Evolutionary conservation across 2,329 filamentous ascomycete species (phyloP), one percentile per base, ranked within the genome.

Genomic region (Erysiphe pulchra): DNA sequence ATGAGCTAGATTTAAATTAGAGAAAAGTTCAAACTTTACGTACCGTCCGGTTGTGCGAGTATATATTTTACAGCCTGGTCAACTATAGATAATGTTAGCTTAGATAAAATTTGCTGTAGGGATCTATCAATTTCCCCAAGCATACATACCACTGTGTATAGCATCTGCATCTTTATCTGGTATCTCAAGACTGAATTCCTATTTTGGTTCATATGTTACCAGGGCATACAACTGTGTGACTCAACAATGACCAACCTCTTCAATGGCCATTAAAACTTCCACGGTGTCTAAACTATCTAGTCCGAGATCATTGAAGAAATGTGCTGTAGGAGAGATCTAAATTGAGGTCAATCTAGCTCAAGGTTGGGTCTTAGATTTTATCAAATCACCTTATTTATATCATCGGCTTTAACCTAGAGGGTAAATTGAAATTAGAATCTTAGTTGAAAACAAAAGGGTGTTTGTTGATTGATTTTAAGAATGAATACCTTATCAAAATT

Each of bases 191-290:
- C 77, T 74, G 60, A 77, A 75, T 59, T 77, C 69, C 67, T 54
- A 47, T 48, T 53, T 55, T 42, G 7, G 7, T 6, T 37, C 14
- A 8, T 9, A 28, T 45, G 14, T 30, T 7, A n/a, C 34, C 7
- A 14, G 5, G 17, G 14, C 13, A 24, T 24, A 12, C 34, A n/a
- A 14, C 8, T 14, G 10, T 14, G 10, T 28, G 2, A 30, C 17
- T 37, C 10, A 37, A 28, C 8, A 28, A 28, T 28, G 32, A 51
- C 51, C 46, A 55, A 85, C 80, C 77, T 98, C 90, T 74, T 98
- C 90, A 66, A 98, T 95, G 54, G 90, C 90, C 90, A 98, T 98
- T 57, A 98, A 90, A 54, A 98, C 90, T 72, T 98, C 90, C 52
- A 98, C 90, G 52, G 90, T 94, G 64, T 98, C 90, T 64, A 98